Percentiles rank a stretch among this genome's conserved stretches.
phyloP scores from a whole-genome alignment of 202 grass and related monocot genomes.

The Cymbopogon flexuosus region DNA sequence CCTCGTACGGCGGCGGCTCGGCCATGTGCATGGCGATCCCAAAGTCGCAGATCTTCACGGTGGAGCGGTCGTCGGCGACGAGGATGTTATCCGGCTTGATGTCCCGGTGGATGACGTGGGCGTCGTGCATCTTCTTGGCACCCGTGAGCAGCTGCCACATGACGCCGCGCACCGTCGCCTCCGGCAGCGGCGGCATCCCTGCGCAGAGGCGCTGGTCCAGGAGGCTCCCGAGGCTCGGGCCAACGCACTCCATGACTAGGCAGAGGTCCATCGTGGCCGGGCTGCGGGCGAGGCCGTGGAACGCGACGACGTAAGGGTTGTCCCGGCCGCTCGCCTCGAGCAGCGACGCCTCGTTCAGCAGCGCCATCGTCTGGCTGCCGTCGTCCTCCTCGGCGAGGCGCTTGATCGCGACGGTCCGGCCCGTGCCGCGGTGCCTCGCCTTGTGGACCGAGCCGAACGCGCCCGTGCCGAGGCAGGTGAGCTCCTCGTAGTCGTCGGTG shows the following conservation, averaged over 20 bases:
- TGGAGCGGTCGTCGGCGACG: neutral
- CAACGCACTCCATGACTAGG: constrained; percentile 36
- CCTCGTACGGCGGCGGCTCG: neutral
- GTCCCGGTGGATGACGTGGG: constrained; percentile 32
- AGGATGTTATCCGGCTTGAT: constrained; percentile 36
- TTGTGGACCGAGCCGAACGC: neutral
- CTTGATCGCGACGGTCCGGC: neutral
- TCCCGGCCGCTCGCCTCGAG: neutral
- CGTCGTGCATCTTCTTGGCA: constrained; percentile 20
- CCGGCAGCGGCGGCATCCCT: constrained; percentile 9
- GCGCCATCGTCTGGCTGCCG: neutral
- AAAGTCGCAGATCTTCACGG: constrained; percentile 44
- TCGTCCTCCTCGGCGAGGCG: neutral
- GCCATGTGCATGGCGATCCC: neutral
- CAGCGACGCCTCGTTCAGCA: neutral
- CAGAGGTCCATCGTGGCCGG: neutral
- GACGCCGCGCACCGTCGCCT: constrained; percentile 4
- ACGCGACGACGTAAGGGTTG: neutral
- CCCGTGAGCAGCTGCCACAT: constrained; percentile 36
- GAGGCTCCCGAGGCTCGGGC: neutral
- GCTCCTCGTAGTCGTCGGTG: neutral
- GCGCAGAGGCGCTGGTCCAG: neutral
- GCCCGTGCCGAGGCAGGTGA: neutral
- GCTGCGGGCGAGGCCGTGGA: neutral
- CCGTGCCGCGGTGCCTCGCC: neutral